Evolutionary conservation across 2,329 filamentous ascomycete genomes (phyloP), one percentile per base, ranked within the genome.

Genomic region (Fusarium keratoplasticum): DNA sequence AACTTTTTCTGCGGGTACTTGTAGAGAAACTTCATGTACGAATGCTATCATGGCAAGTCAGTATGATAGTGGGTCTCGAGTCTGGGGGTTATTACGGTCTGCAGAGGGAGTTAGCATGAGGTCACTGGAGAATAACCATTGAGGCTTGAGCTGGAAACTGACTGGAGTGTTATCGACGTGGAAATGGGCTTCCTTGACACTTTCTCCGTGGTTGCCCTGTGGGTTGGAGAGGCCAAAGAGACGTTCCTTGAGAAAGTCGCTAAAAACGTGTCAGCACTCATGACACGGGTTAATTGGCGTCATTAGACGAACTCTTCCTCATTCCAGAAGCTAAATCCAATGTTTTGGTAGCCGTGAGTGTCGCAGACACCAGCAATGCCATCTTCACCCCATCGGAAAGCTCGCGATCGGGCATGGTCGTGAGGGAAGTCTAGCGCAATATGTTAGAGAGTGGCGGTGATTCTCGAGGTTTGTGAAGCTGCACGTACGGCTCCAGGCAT

Each of bases 21-120:
- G 89, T 98, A 98, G 76, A 98, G 92, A 80, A 92, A 97, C 83
- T 98, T 98, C 96, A 98, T 98, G 87, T 98, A 98, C 31, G 96
- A 97, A 84, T 98, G 95, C 94, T 95, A 82, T 47, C 57, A 59
- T 63, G 61, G 58, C 50, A 27, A 57, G 71, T 78, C 67, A 73
- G 70, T 44, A 69, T 35, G 35, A 22, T n/a, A 50, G 60, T 42
- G 33, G 5, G 38, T 60, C 40, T 54, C 25, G 18, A 13, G 25
- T 6, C 20, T 35, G 40, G 29, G 22, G 63, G 44, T 52, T 67
- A 82, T 79, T 85, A 88, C 86, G 79, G 87, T 87, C 87, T 88
- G 74, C 31, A 47, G 5, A 18, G 62, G 25, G 44, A 13, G 77
- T 84, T 75, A 80, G 74, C 66, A 67, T 38, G 44, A 61, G 13